Evolutionary conservation across 345 rosid species (phyloP).

Genomic region (Melaleuca alternifolia): DNA sequence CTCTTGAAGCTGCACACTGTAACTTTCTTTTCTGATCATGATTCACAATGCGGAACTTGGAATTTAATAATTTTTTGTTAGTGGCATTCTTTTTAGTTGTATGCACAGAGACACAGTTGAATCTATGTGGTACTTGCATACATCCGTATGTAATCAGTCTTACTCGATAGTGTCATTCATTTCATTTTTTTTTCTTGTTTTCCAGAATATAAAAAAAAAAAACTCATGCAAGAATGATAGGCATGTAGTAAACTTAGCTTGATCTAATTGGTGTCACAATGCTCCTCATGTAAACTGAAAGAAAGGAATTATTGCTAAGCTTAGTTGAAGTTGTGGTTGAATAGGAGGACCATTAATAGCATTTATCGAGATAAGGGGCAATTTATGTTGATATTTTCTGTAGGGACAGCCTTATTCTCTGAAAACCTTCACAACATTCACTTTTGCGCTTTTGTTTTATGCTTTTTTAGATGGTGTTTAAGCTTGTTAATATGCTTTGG

Average conservation of each 20-base stretch:
- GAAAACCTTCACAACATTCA: neutral
- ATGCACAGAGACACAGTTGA: neutral
- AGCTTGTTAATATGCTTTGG: neutral
- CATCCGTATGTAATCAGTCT: neutral
- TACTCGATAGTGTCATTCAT: neutral
- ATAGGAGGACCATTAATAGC: neutral
- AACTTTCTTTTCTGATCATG: conserved; percentile 10
- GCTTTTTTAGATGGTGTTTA: neutral
- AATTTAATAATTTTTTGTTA: neutral
- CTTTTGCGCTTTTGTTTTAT: neutral
- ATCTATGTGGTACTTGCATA: neutral
- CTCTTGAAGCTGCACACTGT: conserved; percentile 83
- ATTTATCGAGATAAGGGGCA: neutral
- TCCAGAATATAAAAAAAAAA: neutral
- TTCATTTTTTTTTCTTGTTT: neutral
- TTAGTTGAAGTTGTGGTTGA: neutral
- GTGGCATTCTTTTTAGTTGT: neutral
- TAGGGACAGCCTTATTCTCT: neutral
- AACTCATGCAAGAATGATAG: neutral
- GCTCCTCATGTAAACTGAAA: neutral
- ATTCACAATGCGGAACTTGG: neutral
- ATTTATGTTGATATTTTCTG: neutral
- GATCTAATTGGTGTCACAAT: neutral
- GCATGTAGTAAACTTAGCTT: neutral
- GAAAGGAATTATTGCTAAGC: neutral